These are phyloP conservation scores for Beauveria scarabaeidicola DNA, from an alignment of 2,329 filamentous ascomycete species.

Conservation along the genomic window DNA sequence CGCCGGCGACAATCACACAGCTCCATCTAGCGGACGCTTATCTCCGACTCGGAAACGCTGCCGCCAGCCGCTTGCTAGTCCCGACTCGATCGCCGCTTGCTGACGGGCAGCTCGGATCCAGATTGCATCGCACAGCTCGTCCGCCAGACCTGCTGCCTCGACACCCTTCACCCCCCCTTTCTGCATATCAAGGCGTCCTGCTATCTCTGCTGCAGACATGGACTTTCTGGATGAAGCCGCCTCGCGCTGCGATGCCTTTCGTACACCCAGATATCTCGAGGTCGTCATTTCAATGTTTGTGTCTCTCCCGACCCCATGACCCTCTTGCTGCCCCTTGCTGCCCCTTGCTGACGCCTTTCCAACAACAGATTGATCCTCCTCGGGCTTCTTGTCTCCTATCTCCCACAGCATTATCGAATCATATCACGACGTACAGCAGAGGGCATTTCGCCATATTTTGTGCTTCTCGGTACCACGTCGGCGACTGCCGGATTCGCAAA, in stretches of 20 bases:
- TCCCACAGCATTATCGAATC: slow-evolving; percentile 91
- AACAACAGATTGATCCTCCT: slow-evolving; percentile 60
- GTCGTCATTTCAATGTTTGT: slow-evolving; percentile 47
- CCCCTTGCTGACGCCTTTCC: slow-evolving; percentile 14
- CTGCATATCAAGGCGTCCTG: slow-evolving; percentile 1
- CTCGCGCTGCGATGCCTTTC: slow-evolving; percentile 39
- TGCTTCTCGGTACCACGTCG: slow-evolving; percentile 86
- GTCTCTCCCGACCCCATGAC: background rate
- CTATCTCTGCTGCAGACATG: slow-evolving; percentile 7
- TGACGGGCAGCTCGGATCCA: background rate
- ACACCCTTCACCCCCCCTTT: background rate
- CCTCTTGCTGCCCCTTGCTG: background rate
- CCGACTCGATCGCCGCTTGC: background rate
- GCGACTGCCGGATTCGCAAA: slow-evolving; percentile 86
- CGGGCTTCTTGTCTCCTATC: slow-evolving; percentile 85
- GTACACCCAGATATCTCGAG: slow-evolving; percentile 44
- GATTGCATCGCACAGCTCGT: background rate
- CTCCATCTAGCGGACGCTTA: background rate
- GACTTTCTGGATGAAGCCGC: slow-evolving; percentile 12
- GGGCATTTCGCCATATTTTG: slow-evolving; percentile 91
- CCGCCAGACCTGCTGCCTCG: background rate
- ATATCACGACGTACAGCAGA: slow-evolving; percentile 78
- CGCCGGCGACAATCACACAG: background rate
- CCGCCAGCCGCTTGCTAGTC: background rate
- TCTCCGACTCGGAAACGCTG: background rate